Percentiles rank a stretch among this genome's conserved stretches.
Evolutionary conservation across 2,329 filamentous ascomycete genomes (phyloP).

Genomic region (Colletotrichum tropicicola): DNA sequence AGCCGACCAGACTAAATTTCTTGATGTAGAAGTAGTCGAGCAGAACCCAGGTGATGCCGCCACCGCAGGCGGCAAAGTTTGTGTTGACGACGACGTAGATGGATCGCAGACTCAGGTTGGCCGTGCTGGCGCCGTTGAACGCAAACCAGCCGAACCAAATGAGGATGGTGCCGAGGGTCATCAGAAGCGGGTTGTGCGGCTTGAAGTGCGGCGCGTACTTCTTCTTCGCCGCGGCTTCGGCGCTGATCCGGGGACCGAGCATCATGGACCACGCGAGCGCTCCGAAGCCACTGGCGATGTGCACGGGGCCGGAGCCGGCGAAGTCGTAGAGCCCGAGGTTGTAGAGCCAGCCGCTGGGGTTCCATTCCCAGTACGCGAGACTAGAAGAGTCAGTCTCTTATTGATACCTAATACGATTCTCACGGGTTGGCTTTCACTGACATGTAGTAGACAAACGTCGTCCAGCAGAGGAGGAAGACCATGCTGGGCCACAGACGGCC

Average conservation of each 20-base stretch:
- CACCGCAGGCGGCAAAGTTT: slow-evolving; percentile 64
- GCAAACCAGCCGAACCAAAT: slow-evolving; percentile 72
- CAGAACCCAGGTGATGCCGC: slow-evolving; percentile 61
- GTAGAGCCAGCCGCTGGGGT: slow-evolving; percentile 71
- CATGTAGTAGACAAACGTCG: slow-evolving; percentile 69
- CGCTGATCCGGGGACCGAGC: slow-evolving; percentile 64
- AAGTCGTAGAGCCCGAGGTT: slow-evolving; percentile 69
- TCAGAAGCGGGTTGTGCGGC: slow-evolving; percentile 70
- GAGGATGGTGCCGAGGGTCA: slow-evolving; percentile 70
- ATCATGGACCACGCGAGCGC: slow-evolving; percentile 71
- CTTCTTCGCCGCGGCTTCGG: slow-evolving; percentile 55
- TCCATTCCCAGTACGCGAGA: slow-evolving; percentile 75
- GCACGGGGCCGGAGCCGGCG: slow-evolving; percentile 70
- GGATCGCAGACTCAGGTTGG: slow-evolving; percentile 60
- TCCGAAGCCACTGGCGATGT: slow-evolving; percentile 70
- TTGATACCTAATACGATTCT: neutral
- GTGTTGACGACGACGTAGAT: slow-evolving; percentile 67
- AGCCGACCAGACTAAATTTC: slow-evolving; percentile 64
- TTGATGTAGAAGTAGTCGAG: slow-evolving; percentile 59
- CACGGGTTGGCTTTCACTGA: slow-evolving; percentile 31
- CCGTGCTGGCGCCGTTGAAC: slow-evolving; percentile 58
- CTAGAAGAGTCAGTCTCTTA: slow-evolving; percentile 33
- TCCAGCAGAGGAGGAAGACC: slow-evolving; percentile 71
- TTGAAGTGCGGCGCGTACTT: slow-evolving; percentile 46
- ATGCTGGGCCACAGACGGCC: slow-evolving; percentile 56